These are phyloP conservation scores for Rhynchospora breviuscula DNA, from an alignment of 176 grass and related monocot genomes.

Conservation along the genomic window DNA sequence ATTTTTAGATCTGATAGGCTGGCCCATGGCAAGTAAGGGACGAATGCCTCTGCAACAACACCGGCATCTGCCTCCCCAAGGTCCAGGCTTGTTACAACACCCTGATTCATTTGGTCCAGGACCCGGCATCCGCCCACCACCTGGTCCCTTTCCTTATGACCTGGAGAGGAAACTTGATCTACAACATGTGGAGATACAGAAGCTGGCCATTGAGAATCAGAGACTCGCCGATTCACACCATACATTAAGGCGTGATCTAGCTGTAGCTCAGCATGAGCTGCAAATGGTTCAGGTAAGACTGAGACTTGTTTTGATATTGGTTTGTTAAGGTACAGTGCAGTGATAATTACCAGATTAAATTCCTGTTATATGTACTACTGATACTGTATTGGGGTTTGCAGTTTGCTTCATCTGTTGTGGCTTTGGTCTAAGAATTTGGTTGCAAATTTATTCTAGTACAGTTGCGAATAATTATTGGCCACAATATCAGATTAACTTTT, in stretches of 20 bases:
- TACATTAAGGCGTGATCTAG: constrained; percentile 66
- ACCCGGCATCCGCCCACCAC: constrained; percentile 36
- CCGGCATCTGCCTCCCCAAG: constrained; percentile 32
- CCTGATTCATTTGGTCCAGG: constrained; percentile 48
- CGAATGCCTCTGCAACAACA: constrained; percentile 42
- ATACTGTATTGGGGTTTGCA: background rate
- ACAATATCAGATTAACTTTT: background rate
- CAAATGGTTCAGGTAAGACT: constrained; percentile 45
- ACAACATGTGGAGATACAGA: constrained; percentile 75
- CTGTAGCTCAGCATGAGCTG: constrained; percentile 63
- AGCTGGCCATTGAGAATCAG: constrained; percentile 74
- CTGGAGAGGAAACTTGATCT: constrained; percentile 72
- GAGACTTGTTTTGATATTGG: background rate
- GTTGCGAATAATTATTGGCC: background rate
- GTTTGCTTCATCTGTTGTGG: background rate
- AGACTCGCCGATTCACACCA: constrained; percentile 47
- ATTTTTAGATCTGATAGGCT: constrained; percentile 10
- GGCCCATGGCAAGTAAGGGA: constrained; percentile 58
- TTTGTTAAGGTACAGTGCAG: background rate
- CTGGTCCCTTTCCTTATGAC: constrained; percentile 57
- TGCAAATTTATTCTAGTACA: background rate
- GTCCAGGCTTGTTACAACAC: constrained; percentile 46
- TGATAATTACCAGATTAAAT: background rate
- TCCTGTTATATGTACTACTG: background rate
- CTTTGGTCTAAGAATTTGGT: background rate